These are phyloP conservation scores for Pseudoturritis turrita DNA, from an alignment of 345 rosid species.

Conservation along the genomic window DNA sequence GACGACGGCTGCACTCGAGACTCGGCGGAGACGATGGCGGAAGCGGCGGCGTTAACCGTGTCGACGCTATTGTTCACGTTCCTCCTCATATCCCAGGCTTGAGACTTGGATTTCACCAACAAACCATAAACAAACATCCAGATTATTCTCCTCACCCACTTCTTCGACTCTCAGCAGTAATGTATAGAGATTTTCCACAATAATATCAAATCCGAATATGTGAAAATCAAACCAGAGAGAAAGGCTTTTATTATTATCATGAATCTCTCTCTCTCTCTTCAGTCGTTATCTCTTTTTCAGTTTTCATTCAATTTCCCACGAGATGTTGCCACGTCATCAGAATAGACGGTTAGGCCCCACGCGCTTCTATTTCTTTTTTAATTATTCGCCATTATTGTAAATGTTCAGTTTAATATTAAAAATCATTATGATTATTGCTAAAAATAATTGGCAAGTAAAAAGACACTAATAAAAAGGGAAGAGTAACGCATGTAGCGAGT, in stretches of 20 bases:
- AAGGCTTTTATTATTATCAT: not conserved
- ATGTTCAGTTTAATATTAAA: not conserved
- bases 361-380: not conserved
- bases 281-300: slow-evolving; percentile 59
- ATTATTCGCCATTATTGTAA: slow-evolving; percentile 19
- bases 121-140: slow-evolving; percentile 18
- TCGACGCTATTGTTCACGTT: slow-evolving; percentile 55
- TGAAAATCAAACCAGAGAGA: not conserved
- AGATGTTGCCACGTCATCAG: slow-evolving; percentile 49
- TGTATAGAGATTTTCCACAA: not conserved
- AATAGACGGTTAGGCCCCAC: slow-evolving; percentile 38
- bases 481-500: slow-evolving; percentile 19
- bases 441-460: not conserved
- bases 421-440: not conserved
- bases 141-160: not conserved
- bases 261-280: slow-evolving; percentile 13
- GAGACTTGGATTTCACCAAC: not conserved
- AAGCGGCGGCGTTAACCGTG: slow-evolving; percentile 89
- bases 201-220: not conserved
- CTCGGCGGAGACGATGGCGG: slow-evolving; percentile 89
- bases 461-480: not conserved
- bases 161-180: slow-evolving; percentile 30
- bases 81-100: slow-evolving; percentile 58
- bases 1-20: slow-evolving; percentile 65
- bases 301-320: slow-evolving; percentile 46